phyloP scores from a whole-genome alignment of 2,329 filamentous ascomycete species.

The Coniochaeta pulveracea region DNA sequence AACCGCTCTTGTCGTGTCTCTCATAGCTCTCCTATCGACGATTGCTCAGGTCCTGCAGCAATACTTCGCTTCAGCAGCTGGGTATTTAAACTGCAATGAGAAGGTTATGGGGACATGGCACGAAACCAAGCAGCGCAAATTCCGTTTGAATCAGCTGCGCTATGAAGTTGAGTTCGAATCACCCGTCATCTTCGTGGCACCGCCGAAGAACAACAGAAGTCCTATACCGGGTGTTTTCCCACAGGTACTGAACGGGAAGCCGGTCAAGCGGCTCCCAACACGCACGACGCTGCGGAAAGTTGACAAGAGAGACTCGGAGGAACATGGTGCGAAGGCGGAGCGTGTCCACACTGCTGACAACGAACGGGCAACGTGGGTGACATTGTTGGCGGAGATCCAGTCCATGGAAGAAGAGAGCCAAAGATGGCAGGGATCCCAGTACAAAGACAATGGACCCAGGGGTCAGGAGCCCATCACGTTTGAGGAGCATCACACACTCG shows the following conservation, averaged over 20 bases:
- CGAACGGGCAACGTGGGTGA: constrained; percentile 43
- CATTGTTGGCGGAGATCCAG: constrained; percentile 37
- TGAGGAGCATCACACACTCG: constrained; percentile 24
- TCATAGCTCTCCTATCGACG: constrained; percentile 32
- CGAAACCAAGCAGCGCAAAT: constrained; percentile 24
- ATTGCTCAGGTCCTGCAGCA: constrained; percentile 37
- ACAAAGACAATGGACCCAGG: no score
- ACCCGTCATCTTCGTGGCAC: constrained; percentile 38
- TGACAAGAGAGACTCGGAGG: constrained; percentile 15
- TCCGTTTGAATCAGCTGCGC: constrained; percentile 30
- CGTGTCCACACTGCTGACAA: constrained; percentile 43
- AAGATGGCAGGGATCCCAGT: constrained; percentile 29
- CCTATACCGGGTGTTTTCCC: constrained; percentile 17
- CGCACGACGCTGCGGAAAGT: constrained; percentile 16
- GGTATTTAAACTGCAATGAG: constrained; percentile 34
- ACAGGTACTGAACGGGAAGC: constrained; percentile 25
- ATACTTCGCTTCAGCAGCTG: constrained; percentile 36
- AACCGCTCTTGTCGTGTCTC: constrained; percentile 33
- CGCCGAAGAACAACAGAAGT: constrained; percentile 26
- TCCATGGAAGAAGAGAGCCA: constrained; percentile 34
- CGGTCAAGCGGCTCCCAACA: constrained; percentile 22
- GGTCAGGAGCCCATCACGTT: constrained; percentile 12
- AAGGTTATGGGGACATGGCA: constrained; percentile 37
- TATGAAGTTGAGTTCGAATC: constrained; percentile 37
- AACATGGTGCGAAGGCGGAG: constrained; percentile 11